phyloP scores from a whole-genome alignment of 2,329 filamentous ascomycete genomes.

The Drechslerella dactyloides region DNA sequence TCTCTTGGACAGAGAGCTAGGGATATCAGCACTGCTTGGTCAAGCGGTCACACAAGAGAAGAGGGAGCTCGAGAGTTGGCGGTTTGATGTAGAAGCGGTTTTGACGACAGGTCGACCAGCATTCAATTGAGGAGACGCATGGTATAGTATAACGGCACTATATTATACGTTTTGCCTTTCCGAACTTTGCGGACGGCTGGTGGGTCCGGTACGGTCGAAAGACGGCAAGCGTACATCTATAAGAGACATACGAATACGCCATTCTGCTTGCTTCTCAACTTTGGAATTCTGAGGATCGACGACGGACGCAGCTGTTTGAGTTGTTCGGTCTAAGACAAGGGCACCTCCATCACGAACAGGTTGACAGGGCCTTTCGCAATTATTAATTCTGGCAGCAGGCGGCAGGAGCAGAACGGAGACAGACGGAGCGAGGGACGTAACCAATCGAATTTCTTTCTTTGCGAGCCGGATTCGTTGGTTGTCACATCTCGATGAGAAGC shows the following conservation, averaged over 20 bases:
- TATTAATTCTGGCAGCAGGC: slow-evolving; percentile 28
- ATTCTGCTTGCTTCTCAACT: neutral
- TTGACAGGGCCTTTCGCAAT: slow-evolving; percentile 47
- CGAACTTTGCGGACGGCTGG: neutral
- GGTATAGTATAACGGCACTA: neutral
- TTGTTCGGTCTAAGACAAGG: slow-evolving; percentile 47
- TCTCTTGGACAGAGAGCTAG: slow-evolving; percentile 9
- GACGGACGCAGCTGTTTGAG: slow-evolving; percentile 13
- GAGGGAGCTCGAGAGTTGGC: neutral
- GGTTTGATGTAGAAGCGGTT: neutral
- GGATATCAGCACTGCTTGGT: neutral
- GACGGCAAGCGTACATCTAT: neutral
- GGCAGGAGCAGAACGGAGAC: slow-evolving; percentile 24
- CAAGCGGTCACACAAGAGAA: neutral
- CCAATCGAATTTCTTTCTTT: slow-evolving; percentile 38
- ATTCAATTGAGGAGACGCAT: neutral
- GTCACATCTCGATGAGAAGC: slow-evolving; percentile 38
- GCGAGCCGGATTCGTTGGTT: slow-evolving; percentile 30
- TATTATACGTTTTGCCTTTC: neutral
- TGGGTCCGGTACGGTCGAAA: neutral
- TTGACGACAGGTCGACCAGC: neutral
- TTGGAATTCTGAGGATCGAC: too few relatives aligned
- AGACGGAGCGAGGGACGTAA: slow-evolving; percentile 17
- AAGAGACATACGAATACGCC: neutral
- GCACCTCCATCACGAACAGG: slow-evolving; percentile 36